Percentiles rank a stretch among this genome's conserved stretches.
phyloP scores from a whole-genome alignment of 2,329 filamentous ascomycete species.

The Cryphonectria carpinicola region DNA sequence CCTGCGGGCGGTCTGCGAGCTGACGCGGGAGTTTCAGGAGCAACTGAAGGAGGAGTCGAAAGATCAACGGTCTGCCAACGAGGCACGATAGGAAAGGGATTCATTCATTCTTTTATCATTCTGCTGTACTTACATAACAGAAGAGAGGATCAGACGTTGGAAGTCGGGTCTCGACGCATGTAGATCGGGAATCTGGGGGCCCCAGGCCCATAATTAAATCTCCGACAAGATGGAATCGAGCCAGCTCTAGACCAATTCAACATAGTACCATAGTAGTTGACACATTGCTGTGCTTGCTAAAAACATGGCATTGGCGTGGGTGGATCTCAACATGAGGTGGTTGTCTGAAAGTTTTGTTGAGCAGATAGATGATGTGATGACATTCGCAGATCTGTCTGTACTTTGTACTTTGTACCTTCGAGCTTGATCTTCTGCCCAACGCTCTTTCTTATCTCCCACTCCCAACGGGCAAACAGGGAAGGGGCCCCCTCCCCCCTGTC shows the following conservation, averaged over 20 bases:
- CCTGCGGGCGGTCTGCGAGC: constrained; percentile 15
- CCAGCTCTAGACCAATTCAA: neutral
- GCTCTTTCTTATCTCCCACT: neutral
- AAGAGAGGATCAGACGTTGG: neutral
- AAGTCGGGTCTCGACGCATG: neutral
- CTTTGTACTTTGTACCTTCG: neutral
- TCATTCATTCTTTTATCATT: neutral
- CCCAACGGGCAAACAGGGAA: neutral
- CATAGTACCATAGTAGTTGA: neutral
- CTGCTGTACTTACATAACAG: neutral
- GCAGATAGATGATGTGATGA: neutral
- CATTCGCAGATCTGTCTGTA: neutral
- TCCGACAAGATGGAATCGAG: neutral
- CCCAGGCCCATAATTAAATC: neutral
- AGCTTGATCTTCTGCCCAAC: neutral
- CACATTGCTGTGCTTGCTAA: neutral
- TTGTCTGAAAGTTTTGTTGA: neutral
- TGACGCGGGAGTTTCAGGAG: constrained; percentile 24
- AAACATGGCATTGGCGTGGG: neutral
- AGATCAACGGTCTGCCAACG: constrained; percentile 15
- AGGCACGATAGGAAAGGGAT: neutral
- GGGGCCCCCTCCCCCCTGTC: neutral
- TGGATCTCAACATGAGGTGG: neutral
- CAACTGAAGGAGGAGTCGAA: constrained; percentile 24
- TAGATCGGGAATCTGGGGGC: neutral